Conservation (phyloP, 2,329 filamentous ascomycete genomes). For the Metarhizium anisopliae region DNA sequence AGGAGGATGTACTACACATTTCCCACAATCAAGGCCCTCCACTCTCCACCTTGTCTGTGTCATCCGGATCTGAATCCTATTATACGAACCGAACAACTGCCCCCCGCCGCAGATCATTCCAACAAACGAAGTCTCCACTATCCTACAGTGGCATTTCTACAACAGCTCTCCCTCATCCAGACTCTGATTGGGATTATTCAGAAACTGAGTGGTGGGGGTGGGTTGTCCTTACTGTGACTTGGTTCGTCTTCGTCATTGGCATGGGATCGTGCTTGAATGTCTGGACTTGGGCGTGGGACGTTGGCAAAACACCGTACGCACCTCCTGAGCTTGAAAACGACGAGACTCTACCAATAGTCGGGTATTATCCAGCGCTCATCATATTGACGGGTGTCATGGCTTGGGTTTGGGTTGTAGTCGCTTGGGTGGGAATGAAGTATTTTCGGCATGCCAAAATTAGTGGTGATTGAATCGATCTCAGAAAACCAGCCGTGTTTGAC, state of each 20-base stretch:
- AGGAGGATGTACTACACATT: conserved; percentile 69
- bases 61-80: conserved; percentile 56
- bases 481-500: not conserved
- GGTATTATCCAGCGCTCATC: conserved; percentile 92
- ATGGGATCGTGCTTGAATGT: conserved; percentile 94
- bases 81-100: conserved; percentile 37
- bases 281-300: conserved; percentile 99
- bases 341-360: conserved; percentile 85
- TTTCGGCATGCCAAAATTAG: conserved; percentile 93
- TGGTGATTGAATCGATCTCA: conserved; percentile 37
- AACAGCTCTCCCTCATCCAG: conserved; percentile 37
- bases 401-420: conserved; percentile 96
- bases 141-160: conserved; percentile 45
- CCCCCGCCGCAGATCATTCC: conserved; percentile 37
- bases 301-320: conserved; percentile 90
- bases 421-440: conserved; percentile 99
- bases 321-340: conserved; percentile 94
- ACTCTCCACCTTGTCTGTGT: conserved; percentile 33
- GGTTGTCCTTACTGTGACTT: conserved; percentile 83
- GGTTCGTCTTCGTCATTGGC: conserved; percentile 90
- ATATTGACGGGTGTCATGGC: conserved; percentile 93
- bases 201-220: conserved; percentile 99
- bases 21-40: conserved; percentile 35
- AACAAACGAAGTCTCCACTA: conserved; percentile 50
- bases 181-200: conserved; percentile 72